Percentiles rank a stretch among this genome's conserved stretches.
These are phyloP conservation scores for Suillus americanus DNA, from an alignment of 768 basidiomycete species.

Conservation along the genomic window DNA sequence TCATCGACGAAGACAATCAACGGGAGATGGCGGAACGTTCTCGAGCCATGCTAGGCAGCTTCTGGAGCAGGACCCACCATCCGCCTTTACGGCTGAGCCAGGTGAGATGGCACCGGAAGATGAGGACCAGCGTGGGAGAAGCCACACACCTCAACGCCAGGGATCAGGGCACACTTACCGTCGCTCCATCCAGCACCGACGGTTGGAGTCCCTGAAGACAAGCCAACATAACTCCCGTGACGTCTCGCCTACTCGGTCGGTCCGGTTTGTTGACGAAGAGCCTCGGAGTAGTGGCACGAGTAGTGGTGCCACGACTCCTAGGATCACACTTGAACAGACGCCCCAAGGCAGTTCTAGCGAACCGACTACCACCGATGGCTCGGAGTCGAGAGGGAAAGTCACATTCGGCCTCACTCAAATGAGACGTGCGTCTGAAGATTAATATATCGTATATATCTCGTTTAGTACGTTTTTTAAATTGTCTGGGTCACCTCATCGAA, in stretches of 20 bases:
- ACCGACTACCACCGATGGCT: constrained; percentile 16
- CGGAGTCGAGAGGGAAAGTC: constrained; percentile 14
- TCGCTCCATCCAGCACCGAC: constrained; percentile 26
- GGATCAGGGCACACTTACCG: constrained; percentile 14
- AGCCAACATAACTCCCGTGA: constrained; percentile 31
- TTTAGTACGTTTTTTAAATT: not conserved
- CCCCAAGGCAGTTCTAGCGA: constrained; percentile 15
- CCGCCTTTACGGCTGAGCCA: not conserved
- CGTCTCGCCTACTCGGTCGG: constrained; percentile 46
- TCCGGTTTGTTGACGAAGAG: constrained; percentile 45
- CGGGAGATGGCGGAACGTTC: constrained; percentile 14
- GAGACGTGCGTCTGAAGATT: constrained; percentile 7
- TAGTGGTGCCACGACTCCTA: constrained; percentile 22
- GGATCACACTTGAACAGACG: constrained; percentile 18
- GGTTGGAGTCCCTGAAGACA: constrained; percentile 28
- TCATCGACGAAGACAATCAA: constrained; percentile 14
- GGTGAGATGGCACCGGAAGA: constrained; percentile 5
- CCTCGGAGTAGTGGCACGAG: constrained; percentile 17
- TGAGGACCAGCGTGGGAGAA: constrained; percentile 24
- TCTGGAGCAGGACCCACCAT: not conserved
- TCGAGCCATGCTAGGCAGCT: constrained; percentile 10
- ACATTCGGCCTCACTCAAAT: constrained; percentile 18
- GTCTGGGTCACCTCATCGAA: not conserved
- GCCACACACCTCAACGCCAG: constrained; percentile 14
- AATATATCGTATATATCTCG: not conserved